phyloP scores from a whole-genome alignment of 805 yeast genomes.

The Kregervanrija delftensis region DNA sequence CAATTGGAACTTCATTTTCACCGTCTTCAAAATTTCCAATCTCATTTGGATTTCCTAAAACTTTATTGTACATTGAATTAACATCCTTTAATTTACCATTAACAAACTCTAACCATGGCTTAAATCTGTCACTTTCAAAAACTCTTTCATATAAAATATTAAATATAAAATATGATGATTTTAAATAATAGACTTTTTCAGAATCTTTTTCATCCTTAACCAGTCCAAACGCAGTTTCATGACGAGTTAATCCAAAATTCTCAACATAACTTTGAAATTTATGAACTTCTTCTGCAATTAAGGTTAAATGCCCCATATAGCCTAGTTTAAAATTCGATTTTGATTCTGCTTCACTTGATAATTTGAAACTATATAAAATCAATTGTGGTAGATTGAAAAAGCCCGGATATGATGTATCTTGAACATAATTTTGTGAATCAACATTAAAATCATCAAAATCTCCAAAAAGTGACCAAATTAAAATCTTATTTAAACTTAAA shows the following conservation, averaged over 20 bases:
- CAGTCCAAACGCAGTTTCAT: constrained; percentile 26
- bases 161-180: constrained; percentile 26
- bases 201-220: constrained; percentile 22
- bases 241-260: constrained; percentile 27
- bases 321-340: constrained; percentile 42
- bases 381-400: constrained; percentile 26
- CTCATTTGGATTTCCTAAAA: constrained; percentile 41
- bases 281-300: constrained; percentile 53
- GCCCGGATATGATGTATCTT: constrained; percentile 22
- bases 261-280: constrained; percentile 38
- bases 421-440: constrained; percentile 5
- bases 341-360: constrained; percentile 27
- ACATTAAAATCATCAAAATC: constrained; percentile 19
- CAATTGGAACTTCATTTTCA: constrained; percentile 7
- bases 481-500: constrained; percentile 25
- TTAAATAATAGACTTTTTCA: constrained; percentile 23
- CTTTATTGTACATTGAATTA: constrained; percentile 50
- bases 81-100: constrained; percentile 42
- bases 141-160: constrained; percentile 26
- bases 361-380: constrained; percentile 23
- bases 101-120: constrained; percentile 44
- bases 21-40: constrained; percentile 9
- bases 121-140: constrained; percentile 20
- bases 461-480: constrained; percentile 32
- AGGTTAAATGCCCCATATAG: constrained; percentile 52